Percentiles rank a stretch among this genome's conserved stretches.
Evolutionary conservation across 345 rosid species (phyloP).

Genomic region (Brassica rapa): DNA sequence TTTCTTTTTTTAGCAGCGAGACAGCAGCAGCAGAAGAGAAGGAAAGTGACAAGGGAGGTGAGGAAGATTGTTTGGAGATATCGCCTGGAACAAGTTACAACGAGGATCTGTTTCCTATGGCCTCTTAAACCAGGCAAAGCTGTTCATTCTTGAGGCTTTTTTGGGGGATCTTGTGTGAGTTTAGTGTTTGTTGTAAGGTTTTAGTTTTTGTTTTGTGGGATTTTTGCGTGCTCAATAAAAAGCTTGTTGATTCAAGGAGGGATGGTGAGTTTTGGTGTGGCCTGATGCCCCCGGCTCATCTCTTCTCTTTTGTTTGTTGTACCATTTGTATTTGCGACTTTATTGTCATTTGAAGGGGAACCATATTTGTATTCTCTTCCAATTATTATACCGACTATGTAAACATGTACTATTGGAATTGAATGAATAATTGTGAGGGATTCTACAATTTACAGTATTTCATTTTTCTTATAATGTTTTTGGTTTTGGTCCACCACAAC

Average conservation of each 20-base stretch:
- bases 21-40: constrained; percentile 42
- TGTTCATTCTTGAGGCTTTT: constrained; percentile 9
- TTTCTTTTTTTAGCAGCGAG: constrained; percentile 26
- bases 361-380: constrained; percentile 4
- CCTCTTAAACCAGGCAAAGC: constrained; percentile 16
- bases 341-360: neutral
- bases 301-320: neutral
- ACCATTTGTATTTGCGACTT: neutral
- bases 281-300: constrained; percentile 42
- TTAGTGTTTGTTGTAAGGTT: constrained; percentile 17
- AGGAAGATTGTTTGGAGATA: constrained; percentile 32
- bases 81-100: constrained; percentile 45
- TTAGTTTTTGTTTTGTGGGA: neutral
- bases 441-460: neutral
- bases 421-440: neutral
- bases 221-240: constrained; percentile 21
- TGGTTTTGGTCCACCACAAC: neutral
- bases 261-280: constrained; percentile 36
- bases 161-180: neutral
- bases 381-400: neutral
- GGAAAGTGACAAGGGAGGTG: constrained; percentile 31
- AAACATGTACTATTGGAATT: neutral
- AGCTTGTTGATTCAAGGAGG: neutral
- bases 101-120: constrained; percentile 47
- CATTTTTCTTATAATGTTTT: neutral